These are phyloP conservation scores for Cercophora scortea DNA, from an alignment of 495 filamentous ascomycete genomes.

Conservation along the genomic window DNA sequence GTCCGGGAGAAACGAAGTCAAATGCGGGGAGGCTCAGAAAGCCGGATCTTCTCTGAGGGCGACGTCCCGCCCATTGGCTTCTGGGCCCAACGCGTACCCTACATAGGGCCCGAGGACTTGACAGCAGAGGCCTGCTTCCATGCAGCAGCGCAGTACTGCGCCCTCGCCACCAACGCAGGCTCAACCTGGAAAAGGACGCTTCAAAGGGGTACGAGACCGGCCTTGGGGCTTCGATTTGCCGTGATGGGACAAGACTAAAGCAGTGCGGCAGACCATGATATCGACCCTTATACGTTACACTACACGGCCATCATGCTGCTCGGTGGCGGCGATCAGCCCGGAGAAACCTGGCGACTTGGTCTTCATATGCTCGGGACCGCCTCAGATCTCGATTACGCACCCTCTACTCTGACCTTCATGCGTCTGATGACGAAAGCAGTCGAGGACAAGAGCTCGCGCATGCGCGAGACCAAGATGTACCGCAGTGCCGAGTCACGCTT, in stretches of 20 bases:
- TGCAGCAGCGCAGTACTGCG: slow-evolving; percentile 15
- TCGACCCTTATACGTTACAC: slow-evolving; percentile 17
- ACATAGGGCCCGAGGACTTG: slow-evolving; percentile 9
- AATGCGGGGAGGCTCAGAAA: neutral
- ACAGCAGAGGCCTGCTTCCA: slow-evolving; percentile 12
- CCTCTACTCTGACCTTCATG: slow-evolving; percentile 17
- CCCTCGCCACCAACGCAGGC: slow-evolving; percentile 5
- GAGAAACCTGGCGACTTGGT: slow-evolving; percentile 1
- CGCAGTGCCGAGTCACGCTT: slow-evolving; percentile 1
- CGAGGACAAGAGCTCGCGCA: neutral
- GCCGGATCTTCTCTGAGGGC: slow-evolving; percentile 8
- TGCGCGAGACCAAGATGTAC: neutral
- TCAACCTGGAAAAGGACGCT: slow-evolving; percentile 11
- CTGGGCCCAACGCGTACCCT: slow-evolving; percentile 7
- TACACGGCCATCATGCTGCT: slow-evolving; percentile 12
- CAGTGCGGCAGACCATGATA: slow-evolving; percentile 8
- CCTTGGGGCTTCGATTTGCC: neutral
- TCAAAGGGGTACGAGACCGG: slow-evolving; percentile 7
- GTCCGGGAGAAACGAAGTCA: neutral
- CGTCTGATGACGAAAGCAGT: neutral
- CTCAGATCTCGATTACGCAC: slow-evolving; percentile 14
- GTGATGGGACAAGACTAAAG: slow-evolving; percentile 1
- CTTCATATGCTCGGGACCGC: slow-evolving; percentile 18
- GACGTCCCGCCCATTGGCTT: slow-evolving; percentile 20
- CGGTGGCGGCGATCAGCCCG: neutral